Evolutionary conservation across 352 stramenopile species (phyloP), one percentile per base, ranked within the genome.

Genomic region (Thalassiosira hispida): DNA sequence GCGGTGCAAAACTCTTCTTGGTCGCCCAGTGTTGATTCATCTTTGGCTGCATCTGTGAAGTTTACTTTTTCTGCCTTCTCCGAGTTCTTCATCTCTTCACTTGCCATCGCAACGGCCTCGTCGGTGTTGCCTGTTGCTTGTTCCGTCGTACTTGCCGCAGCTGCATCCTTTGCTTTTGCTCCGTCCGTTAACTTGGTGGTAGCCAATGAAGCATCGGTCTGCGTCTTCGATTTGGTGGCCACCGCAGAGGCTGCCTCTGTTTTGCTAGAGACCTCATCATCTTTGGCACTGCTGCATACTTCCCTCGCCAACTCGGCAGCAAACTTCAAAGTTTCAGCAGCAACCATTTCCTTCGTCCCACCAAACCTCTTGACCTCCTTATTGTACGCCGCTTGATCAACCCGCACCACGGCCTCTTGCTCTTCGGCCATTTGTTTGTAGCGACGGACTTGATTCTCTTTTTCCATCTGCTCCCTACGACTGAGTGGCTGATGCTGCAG

Each of bases 361-460:
- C 6, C 56, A 35, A 42, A 44, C 18, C 27, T 29, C 25, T 27
- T 68, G 0, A 55, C 66, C 16, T n/a, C 59, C 44, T 67, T 74
- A 29, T 73, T 65, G 35, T 81, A 77, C 12, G 63, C 64, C 22
- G 63, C 46, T 33, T 77, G n/a, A 63, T 85, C 67, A 12, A 46
- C 77, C 1, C 42, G 63, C 18, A 85, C 62, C n/a, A 85, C 66
- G 11, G 55, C 69, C 16, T 80, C 64, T 67, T 78, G 77, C 47
- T 85, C 77, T 38, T 67, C 27, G 0, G 59, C 44, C 23, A 85
- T 20, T 20, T 65, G 42, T 33, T 71, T 53, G 47, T 66, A 77
- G 4, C 66, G 22, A 18, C 29, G 52, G 11, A 72, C 22, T 25
- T 68, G 1, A 33, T 71, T 76, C 12, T 25, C 11, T n/a, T 46